Percentiles rank a stretch among this genome's conserved stretches.
Conservation (phyloP, 768 basidiomycete species). For the Hypsizygus marmoreus region DNA sequence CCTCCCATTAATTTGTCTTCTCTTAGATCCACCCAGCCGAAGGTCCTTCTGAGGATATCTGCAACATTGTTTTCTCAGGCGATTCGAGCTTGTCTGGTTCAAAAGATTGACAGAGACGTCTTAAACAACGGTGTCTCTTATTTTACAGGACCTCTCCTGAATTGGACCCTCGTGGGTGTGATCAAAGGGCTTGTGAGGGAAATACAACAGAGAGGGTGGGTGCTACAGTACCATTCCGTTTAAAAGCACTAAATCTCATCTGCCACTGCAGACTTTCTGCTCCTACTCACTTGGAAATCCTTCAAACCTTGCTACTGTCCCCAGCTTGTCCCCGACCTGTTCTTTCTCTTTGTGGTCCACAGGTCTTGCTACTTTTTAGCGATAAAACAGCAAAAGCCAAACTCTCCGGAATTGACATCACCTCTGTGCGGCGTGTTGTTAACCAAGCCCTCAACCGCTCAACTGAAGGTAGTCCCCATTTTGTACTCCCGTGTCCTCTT, state of each 20-base stretch:
- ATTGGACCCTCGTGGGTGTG: slow-evolving; percentile 80
- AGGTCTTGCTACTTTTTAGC: slow-evolving; percentile 47
- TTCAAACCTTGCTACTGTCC: slow-evolving; percentile 68
- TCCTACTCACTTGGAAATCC: slow-evolving; percentile 57
- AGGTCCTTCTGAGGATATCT: slow-evolving; percentile 64
- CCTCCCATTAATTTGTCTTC: not conserved
- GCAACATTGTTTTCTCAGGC: slow-evolving; percentile 69
- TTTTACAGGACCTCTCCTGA: slow-evolving; percentile 70
- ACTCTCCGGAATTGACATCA: slow-evolving; percentile 25
- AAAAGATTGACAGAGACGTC: slow-evolving; percentile 67
- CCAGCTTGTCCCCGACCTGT: slow-evolving; percentile 66
- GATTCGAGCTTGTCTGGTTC: slow-evolving; percentile 44
- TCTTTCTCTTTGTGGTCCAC: slow-evolving; percentile 61
- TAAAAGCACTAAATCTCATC: slow-evolving; percentile 1
- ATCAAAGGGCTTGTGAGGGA: slow-evolving; percentile 64
- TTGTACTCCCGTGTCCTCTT: slow-evolving; percentile 4
- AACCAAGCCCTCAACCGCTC: slow-evolving; percentile 37
- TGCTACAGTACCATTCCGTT: slow-evolving; percentile 1
- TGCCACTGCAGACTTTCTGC: slow-evolving; percentile 42
- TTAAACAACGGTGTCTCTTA: slow-evolving; percentile 77
- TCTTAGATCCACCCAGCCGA: slow-evolving; percentile 70
- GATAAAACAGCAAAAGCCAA: slow-evolving; percentile 34
- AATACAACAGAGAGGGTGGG: slow-evolving; percentile 57
- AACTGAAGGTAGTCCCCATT: slow-evolving; percentile 34
- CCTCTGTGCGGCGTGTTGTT: slow-evolving; percentile 40